Conservation (phyloP, 257 asterid species). For the Nyctanthes arbortristis region DNA sequence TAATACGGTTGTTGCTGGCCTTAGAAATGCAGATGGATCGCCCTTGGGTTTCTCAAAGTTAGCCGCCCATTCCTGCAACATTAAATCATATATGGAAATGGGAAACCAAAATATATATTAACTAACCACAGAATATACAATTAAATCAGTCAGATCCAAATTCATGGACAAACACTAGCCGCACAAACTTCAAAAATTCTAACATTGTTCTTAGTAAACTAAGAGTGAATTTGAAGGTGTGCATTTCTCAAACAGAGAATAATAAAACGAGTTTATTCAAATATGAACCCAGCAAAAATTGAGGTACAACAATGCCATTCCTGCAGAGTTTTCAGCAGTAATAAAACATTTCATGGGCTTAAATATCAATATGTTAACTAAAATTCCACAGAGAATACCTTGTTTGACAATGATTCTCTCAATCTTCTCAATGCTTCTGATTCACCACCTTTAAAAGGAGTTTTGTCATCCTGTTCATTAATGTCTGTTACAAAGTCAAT, state of each 20-base stretch:
- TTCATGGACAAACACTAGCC: background rate
- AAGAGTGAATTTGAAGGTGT: background rate
- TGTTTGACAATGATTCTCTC: constrained; percentile 64
- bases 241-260: background rate
- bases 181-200: background rate
- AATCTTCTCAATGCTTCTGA: constrained; percentile 85
- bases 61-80: constrained; percentile 82
- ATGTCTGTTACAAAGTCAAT: constrained; percentile 17
- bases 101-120: constrained; percentile 12
- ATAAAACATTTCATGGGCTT: background rate
- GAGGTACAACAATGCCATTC: background rate
- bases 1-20: constrained; percentile 90
- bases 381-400: constrained; percentile 41
- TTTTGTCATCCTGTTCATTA: constrained; percentile 55
- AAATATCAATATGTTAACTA: background rate
- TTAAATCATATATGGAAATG: constrained; percentile 5
- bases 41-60: constrained; percentile 98
- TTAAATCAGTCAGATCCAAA: background rate
- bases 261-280: background rate
- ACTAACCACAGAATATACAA: background rate
- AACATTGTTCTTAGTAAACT: background rate
- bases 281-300: background rate
- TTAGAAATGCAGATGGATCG: constrained; percentile 82
- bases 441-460: constrained; percentile 94
- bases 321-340: constrained; percentile 8